These are phyloP conservation scores for Paramecium pentaurelia DNA, from an alignment of 73 alveolate genomes.

Conservation along the genomic window DNA sequence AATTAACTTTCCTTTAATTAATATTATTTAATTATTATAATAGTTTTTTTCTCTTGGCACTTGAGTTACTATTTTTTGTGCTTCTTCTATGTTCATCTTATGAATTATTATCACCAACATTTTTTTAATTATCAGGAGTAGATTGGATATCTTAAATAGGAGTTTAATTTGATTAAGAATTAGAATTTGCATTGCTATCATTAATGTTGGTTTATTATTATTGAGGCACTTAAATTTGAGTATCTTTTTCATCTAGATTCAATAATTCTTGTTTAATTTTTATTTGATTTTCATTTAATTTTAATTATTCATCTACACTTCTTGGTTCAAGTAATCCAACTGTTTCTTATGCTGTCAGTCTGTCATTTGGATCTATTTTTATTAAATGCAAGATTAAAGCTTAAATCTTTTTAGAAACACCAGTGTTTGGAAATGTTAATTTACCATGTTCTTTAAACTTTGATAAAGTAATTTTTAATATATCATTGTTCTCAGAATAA, in stretches of 20 bases:
- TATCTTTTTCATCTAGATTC: neutral
- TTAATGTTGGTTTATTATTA: neutral
- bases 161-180: neutral
- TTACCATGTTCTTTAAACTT: neutral
- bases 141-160: neutral
- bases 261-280: neutral
- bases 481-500: constrained; percentile 38
- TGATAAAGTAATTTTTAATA: neutral
- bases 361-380: neutral
- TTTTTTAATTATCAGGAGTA: neutral
- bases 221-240: neutral
- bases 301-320: neutral
- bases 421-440: neutral
- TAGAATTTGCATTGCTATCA: neutral
- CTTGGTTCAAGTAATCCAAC: neutral
- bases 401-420: neutral
- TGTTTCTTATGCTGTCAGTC: neutral
- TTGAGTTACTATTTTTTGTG: constrained; percentile 2
- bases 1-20: neutral
- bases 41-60: neutral
- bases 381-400: neutral
- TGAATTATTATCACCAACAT: neutral
- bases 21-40: neutral
- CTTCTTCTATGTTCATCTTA: constrained; percentile 14
- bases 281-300: neutral